phyloP scores from a whole-genome alignment of 2,329 filamentous ascomycete species.

The Fusarium buharicum region DNA sequence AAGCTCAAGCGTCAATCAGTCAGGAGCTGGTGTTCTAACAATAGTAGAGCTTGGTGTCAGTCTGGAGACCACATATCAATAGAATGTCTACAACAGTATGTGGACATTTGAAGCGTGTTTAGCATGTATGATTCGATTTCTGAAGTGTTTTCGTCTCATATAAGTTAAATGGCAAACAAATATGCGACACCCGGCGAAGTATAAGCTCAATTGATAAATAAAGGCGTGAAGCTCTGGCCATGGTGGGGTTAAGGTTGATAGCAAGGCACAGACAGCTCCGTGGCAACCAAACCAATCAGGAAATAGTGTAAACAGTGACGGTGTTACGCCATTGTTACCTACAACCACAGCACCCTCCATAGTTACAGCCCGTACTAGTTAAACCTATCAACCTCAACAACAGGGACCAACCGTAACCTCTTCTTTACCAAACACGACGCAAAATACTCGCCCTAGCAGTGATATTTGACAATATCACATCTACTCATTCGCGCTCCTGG shows the following conservation, averaged over 20 bases:
- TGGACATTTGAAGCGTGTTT: too few relatives aligned
- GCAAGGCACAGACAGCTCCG: constrained; percentile 24
- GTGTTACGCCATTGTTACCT: constrained; percentile 29
- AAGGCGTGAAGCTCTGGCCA: constrained; percentile 3
- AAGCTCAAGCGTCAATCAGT: background rate
- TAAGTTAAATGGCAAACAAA: background rate
- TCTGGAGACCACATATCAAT: too few relatives aligned
- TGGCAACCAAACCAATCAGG: constrained; percentile 49
- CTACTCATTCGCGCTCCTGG: constrained; percentile 9
- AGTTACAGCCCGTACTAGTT: constrained; percentile 23
- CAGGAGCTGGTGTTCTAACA: too few relatives aligned
- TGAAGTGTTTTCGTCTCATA: too few relatives aligned
- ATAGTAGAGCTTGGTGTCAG: too few relatives aligned
- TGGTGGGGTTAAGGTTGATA: constrained; percentile 42
- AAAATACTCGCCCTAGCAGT: constrained; percentile 19
- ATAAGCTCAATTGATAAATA: background rate
- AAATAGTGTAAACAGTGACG: constrained; percentile 46
- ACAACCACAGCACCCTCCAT: constrained; percentile 6
- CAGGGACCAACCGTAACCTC: constrained; percentile 10
- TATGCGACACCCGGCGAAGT: background rate
- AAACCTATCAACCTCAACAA: constrained; percentile 35
- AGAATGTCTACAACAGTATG: too few relatives aligned
- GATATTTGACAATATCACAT: constrained; percentile 17
- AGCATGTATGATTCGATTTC: too few relatives aligned
- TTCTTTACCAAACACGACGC: constrained; percentile 14